These are phyloP conservation scores for Termitomyces sp. DNA, from an alignment of 1,284 basidiomycete species.

Conservation along the genomic window DNA sequence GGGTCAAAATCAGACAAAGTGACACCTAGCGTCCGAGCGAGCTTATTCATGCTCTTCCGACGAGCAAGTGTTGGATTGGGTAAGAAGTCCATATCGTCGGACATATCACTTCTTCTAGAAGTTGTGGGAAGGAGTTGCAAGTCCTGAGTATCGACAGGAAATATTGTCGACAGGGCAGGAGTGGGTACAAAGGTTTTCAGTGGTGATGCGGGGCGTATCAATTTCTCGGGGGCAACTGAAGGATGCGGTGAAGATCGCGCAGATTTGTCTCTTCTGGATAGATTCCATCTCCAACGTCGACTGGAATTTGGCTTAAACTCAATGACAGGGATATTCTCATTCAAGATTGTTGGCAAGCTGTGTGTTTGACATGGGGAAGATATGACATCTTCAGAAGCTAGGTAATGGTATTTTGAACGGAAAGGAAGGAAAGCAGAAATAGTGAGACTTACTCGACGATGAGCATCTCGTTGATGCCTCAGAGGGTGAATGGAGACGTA, in stretches of 20 bases:
- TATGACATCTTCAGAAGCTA: background rate
- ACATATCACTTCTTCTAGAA: background rate
- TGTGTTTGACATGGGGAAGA: background rate
- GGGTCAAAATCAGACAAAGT: conserved; percentile 14
- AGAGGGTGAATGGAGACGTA: conserved; percentile 9
- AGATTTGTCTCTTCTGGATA: background rate
- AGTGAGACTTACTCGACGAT: conserved; percentile 4
- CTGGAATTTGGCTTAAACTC: background rate
- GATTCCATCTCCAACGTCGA: conserved; percentile 10
- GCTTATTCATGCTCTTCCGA: conserved; percentile 17
- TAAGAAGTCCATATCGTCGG: conserved; percentile 1
- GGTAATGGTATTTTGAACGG: background rate
- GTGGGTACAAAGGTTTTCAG: conserved; percentile 6
- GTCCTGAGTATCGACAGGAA: background rate
- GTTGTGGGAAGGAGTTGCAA: conserved; percentile 8
- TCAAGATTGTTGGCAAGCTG: background rate
- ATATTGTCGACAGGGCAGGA: conserved; percentile 3
- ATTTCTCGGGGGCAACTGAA: background rate
- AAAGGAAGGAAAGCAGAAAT: background rate
- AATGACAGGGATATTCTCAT: background rate
- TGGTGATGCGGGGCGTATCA: background rate
- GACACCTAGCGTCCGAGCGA: conserved; percentile 23
- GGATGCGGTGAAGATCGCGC: background rate
- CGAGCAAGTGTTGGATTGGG: background rate
- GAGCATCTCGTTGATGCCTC: conserved; percentile 11